A percentile compares a stretch with the other conserved stretches of the same genome.
Evolutionary conservation across 768 basidiomycete genomes (phyloP).

Genomic region (Termitomyces bulborhizus): DNA sequence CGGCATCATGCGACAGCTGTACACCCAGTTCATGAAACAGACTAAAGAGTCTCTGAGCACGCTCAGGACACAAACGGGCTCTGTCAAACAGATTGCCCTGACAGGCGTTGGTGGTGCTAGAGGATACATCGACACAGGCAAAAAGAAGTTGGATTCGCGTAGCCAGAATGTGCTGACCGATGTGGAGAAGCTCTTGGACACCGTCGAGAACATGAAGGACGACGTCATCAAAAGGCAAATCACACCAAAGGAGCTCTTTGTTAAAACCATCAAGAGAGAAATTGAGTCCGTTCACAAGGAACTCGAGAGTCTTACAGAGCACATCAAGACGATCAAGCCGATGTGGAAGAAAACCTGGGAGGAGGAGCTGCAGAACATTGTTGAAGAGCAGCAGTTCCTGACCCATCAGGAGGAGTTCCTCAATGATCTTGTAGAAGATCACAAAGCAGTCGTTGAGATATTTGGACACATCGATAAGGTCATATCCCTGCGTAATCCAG

Average conservation of each 20-base stretch:
- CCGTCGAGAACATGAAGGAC: slow-evolving; percentile 81
- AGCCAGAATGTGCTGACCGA: slow-evolving; percentile 88
- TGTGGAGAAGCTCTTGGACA: slow-evolving; percentile 90
- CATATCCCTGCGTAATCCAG: slow-evolving; percentile 57
- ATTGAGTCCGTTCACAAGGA: slow-evolving; percentile 60
- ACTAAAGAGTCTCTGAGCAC: slow-evolving; percentile 81
- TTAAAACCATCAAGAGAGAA: slow-evolving; percentile 69
- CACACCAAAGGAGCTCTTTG: slow-evolving; percentile 67
- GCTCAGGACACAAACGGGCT: slow-evolving; percentile 78
- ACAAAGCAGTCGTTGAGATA: slow-evolving; percentile 84
- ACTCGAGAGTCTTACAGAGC: slow-evolving; percentile 71
- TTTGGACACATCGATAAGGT: slow-evolving; percentile 89
- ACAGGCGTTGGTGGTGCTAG: slow-evolving; percentile 81
- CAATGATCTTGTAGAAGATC: slow-evolving; percentile 83
- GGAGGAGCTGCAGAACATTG: slow-evolving; percentile 91
- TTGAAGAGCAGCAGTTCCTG: slow-evolving; percentile 94
- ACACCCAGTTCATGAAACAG: slow-evolving; percentile 88
- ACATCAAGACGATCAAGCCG: slow-evolving; percentile 85
- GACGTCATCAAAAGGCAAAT: slow-evolving; percentile 89
- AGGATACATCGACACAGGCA: slow-evolving; percentile 86
- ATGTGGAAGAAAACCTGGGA: slow-evolving; percentile 99
- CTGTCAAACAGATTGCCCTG: slow-evolving; percentile 81
- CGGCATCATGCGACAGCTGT: slow-evolving; percentile 89
- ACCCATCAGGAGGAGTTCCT: slow-evolving; percentile 91
- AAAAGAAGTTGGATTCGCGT: slow-evolving; percentile 82